These are phyloP conservation scores for Purshia tridentata DNA, from an alignment of 306 rosid genomes.

Conservation along the genomic window DNA sequence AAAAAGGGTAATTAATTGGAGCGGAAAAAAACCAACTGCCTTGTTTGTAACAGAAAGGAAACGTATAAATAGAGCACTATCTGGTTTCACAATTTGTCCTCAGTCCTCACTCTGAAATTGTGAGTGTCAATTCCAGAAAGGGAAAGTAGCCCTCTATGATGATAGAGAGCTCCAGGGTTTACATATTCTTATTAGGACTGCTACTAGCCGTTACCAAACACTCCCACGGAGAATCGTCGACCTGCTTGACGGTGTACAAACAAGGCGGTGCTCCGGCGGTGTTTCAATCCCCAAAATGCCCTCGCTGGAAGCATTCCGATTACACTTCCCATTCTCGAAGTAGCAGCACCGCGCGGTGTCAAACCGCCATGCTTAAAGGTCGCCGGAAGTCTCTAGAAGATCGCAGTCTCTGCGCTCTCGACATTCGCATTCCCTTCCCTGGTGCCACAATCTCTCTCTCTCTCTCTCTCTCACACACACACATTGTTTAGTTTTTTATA, in stretches of 20 bases:
- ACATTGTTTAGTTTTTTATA: background rate
- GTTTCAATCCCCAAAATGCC: constrained; percentile 86
- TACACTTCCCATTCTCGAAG: constrained; percentile 38
- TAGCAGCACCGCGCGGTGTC: constrained; percentile 54
- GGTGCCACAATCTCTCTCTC: constrained; percentile 31
- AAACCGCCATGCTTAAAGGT: constrained; percentile 67
- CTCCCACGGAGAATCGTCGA: constrained; percentile 61
- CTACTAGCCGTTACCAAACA: constrained; percentile 25
- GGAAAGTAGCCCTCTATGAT: background rate
- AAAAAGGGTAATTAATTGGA: too few relatives aligned
- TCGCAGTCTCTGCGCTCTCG: constrained; percentile 80
- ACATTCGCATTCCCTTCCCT: constrained; percentile 76
- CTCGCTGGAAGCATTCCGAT: constrained; percentile 75
- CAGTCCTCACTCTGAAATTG: background rate
- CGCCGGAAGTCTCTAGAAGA: constrained; percentile 76
- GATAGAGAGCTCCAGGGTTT: constrained; percentile 19
- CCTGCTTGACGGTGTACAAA: constrained; percentile 73
- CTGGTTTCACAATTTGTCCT: background rate
- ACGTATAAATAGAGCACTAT: background rate
- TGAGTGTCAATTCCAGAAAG: background rate
- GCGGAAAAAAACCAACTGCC: too few relatives aligned
- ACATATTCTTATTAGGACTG: constrained; percentile 34
- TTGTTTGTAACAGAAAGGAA: background rate
- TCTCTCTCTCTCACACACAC: background rate
- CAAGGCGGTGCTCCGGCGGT: constrained; percentile 95